Percentiles rank a stretch among this genome's conserved stretches.
phyloP scores from a whole-genome alignment of 1,284 basidiomycete genomes.

The Trichosporon inkin region DNA sequence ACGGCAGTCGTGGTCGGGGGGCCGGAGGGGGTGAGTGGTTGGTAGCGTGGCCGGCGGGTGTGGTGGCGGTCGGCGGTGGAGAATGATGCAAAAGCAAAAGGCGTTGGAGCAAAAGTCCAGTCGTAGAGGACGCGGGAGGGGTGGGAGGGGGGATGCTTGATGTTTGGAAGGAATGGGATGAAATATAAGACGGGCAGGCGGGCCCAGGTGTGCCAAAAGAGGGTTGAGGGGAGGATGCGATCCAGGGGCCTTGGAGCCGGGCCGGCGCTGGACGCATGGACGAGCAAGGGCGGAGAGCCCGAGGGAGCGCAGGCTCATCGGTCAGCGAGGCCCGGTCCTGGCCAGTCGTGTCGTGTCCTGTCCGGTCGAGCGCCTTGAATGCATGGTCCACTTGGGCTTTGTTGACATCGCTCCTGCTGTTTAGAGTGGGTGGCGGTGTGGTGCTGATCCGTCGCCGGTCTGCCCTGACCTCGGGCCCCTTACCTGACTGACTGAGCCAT shows the following conservation, averaged over 20 bases:
- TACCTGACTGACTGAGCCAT: too few relatives aligned
- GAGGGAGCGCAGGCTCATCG: neutral
- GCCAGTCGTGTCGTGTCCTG: too few relatives aligned
- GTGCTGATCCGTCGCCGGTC: too few relatives aligned
- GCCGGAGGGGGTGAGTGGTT: neutral
- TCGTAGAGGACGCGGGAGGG: neutral
- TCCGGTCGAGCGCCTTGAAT: too few relatives aligned
- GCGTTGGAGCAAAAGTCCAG: neutral
- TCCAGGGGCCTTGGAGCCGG: neutral
- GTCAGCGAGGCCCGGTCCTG: too few relatives aligned
- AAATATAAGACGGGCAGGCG: neutral
- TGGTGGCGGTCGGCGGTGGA: neutral
- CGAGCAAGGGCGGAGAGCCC: neutral
- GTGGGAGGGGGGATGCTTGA: neutral
- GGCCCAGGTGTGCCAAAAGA: too few relatives aligned
- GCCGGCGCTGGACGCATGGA: neutral
- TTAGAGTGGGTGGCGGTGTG: too few relatives aligned
- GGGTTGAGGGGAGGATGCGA: too few relatives aligned
- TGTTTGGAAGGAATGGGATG: neutral
- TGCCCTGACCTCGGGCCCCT: too few relatives aligned
- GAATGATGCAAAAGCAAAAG: slow-evolving; percentile 2
- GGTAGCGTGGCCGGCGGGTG: neutral
- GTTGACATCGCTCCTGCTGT: too few relatives aligned
- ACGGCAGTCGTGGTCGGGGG: neutral
- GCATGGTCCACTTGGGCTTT: too few relatives aligned